Evolutionary conservation across 2,329 filamentous ascomycete genomes (phyloP), one percentile per base, ranked within the genome.

Genomic region (Rutstroemia sp.): DNA sequence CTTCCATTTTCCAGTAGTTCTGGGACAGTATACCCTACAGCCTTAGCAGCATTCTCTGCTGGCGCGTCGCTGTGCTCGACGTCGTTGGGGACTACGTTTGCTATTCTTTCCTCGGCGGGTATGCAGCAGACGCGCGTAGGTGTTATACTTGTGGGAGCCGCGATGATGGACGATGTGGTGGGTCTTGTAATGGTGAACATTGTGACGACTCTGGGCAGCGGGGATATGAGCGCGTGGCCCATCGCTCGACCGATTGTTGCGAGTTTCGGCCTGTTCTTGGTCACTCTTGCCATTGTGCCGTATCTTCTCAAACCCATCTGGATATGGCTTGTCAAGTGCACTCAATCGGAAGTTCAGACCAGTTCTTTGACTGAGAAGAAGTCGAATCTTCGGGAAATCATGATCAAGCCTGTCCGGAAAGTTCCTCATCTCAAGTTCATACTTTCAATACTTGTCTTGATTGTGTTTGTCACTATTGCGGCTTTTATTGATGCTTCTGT

Each of bases 121-220:
- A 69, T 86, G 10, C 73, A 72, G n/a, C 67, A 72, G 2, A 83
- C 78, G 8, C 71, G 80, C 2, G 67, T 85, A 0, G 89, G 73
- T 56, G 82, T 71, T 8, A 80, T 94, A 0, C 75, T 91, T 0
- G 81, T 81, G 2, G 84, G 81, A 57, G 88, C 87, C 1, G 89
- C 88, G 0, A 88, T 94, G 81, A 81, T 94, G 72, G 89, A 94
- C 66, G 88, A 94, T 70, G 84, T 92, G 0, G 79, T 88, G 1
- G 88, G 87, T 0, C 72, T 92, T 9, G 81, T 92, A 7, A 87
- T 92, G 81, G 85, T 90, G 0, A 82, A 89, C 61, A 78, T 92
- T 47, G 85, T 94, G 21, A 80, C 85, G 0, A 84, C 83, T 48
- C 73, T 92, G 0, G 86, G 70, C 6, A 27, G 25, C 45, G 60